Evolutionary conservation across 768 basidiomycete genomes (phyloP).

Genomic region (Russula emetica): DNA sequence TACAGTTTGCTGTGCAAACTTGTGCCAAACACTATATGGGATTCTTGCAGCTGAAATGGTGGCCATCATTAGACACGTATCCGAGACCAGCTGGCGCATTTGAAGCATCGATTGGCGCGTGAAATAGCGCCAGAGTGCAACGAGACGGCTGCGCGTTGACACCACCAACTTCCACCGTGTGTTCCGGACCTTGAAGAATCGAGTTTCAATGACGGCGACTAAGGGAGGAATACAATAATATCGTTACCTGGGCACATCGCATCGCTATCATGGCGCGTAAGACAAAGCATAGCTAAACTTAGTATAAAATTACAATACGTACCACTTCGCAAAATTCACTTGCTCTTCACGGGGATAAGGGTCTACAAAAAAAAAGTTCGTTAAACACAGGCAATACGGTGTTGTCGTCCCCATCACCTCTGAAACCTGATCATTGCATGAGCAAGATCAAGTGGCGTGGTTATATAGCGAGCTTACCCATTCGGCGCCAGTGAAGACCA

Average conservation of each 20-base stretch:
- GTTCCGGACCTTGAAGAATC: slow-evolving; percentile 45
- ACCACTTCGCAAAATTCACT: slow-evolving; percentile 52
- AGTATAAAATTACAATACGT: slow-evolving; percentile 23
- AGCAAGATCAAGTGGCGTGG: slow-evolving; percentile 12
- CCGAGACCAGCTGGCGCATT: slow-evolving; percentile 36
- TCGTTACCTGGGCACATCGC: slow-evolving; percentile 46
- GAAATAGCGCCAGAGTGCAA: slow-evolving; percentile 53
- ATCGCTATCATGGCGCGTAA: slow-evolving; percentile 37
- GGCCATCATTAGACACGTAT: slow-evolving; percentile 55
- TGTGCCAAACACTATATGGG: no score
- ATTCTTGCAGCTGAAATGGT: slow-evolving; percentile 51
- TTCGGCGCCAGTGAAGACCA: slow-evolving; percentile 51
- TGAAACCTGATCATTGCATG: slow-evolving; percentile 43
- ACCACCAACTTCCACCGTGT: slow-evolving; percentile 34
- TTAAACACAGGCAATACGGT: not conserved
- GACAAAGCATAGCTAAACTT: not conserved
- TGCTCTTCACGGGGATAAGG: slow-evolving; percentile 58
- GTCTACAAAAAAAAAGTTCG: slow-evolving; percentile 35
- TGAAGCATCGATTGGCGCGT: slow-evolving; percentile 36
- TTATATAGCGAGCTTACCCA: slow-evolving; percentile 39
- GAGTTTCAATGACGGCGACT: not conserved
- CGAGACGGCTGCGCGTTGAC: slow-evolving; percentile 45
- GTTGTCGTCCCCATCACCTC: slow-evolving; percentile 35
- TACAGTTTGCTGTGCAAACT: no score
- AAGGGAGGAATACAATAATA: no score